Percentiles rank a stretch among this genome's conserved stretches.
Evolutionary conservation across 2,329 filamentous ascomycete species (phyloP).

Genomic region (Diaporthe ampelina): DNA sequence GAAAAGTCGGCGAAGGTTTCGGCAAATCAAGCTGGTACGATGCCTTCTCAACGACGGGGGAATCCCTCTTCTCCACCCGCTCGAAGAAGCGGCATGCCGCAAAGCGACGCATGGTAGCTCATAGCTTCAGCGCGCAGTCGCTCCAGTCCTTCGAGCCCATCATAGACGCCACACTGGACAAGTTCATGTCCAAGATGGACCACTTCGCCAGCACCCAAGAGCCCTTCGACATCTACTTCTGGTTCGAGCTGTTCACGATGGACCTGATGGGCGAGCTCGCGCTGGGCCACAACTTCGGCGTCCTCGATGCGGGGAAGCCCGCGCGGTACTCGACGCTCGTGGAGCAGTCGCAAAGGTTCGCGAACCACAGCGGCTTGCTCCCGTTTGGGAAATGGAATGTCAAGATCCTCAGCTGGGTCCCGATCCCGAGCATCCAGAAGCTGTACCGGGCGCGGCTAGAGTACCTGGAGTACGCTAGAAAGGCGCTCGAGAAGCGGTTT

Average conservation of each 20-base stretch:
- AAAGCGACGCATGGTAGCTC: neutral
- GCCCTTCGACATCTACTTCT: neutral
- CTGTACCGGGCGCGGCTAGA: neutral
- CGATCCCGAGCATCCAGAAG: neutral
- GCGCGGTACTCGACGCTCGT: neutral
- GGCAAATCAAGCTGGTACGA: neutral
- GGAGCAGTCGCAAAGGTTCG: neutral
- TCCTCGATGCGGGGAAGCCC: neutral
- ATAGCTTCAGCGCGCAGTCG: neutral
- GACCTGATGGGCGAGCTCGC: neutral
- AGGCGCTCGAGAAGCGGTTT: neutral
- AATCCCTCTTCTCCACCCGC: neutral
- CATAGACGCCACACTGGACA: neutral
- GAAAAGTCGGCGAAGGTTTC: neutral
- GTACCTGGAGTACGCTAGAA: neutral
- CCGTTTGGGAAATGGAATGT: neutral
- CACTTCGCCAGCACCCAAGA: neutral
- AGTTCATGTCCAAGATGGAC: neutral
- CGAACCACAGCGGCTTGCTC: neutral
- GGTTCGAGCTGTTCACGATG: neutral
- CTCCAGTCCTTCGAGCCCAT: neutral
- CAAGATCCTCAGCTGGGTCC: neutral
- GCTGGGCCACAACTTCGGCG: neutral
- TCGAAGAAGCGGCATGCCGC: neutral
- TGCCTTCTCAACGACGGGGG: neutral